Evolutionary conservation across 78 protist species (phyloP).

Genomic region (slime mould (Dictyostelium discoideum)): DNA sequence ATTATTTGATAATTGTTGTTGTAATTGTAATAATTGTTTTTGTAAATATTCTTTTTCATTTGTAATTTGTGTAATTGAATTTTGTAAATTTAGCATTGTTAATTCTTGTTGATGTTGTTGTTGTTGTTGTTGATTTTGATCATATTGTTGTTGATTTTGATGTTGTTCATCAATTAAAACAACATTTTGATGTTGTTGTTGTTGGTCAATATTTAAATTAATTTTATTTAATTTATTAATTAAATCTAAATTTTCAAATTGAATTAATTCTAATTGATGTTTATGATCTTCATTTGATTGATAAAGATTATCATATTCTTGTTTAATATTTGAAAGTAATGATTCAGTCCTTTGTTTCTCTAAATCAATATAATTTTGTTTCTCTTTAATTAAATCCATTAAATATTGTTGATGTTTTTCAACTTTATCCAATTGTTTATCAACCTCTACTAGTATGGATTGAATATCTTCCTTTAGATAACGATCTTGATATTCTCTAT

Average conservation of each 20-base stretch:
- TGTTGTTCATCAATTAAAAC: not conserved
- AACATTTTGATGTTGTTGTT: not conserved
- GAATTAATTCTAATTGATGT: constrained; percentile 2
- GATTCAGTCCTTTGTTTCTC: not conserved
- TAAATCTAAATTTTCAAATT: not conserved
- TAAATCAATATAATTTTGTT: not conserved
- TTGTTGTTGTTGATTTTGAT: not conserved
- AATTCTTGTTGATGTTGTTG: not conserved
- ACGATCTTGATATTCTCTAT: not conserved
- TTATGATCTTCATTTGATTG: constrained; percentile 3
- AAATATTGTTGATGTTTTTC: not conserved
- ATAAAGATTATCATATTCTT: constrained; percentile 21
- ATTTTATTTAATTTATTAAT: not conserved
- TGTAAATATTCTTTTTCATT: constrained; percentile 17
- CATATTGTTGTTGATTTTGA: not conserved
- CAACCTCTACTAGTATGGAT: not conserved
- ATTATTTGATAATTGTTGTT: not conserved
- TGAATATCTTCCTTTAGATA: not conserved
- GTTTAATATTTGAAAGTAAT: not conserved
- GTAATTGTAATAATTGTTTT: constrained; percentile 4
- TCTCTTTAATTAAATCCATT: not conserved
- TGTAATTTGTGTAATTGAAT: not conserved
- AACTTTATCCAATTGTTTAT: not conserved
- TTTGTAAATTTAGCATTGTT: not conserved
- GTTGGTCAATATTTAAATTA: not conserved